phyloP scores from a whole-genome alignment of 2,329 filamentous ascomycete species.

The Aspergillus sp. region DNA sequence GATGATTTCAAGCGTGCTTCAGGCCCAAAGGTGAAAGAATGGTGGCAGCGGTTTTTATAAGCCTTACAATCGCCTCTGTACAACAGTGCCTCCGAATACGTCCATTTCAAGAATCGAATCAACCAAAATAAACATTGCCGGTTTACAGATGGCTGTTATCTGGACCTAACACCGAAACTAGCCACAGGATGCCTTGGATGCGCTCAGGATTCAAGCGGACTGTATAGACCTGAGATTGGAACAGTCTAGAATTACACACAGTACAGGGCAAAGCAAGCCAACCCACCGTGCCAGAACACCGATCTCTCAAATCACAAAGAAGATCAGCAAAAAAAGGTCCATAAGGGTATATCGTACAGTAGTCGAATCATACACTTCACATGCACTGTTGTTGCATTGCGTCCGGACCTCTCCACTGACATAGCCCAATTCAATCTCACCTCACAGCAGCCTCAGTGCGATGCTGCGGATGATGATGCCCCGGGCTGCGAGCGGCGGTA shows the following conservation, averaged over 20 bases:
- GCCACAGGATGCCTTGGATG: no score
- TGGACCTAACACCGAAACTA: no score
- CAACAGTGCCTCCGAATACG: neutral
- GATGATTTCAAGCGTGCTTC: neutral
- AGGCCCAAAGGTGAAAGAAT: neutral
- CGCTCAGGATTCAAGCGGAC: no score
- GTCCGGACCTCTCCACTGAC: neutral
- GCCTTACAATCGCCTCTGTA: neutral
- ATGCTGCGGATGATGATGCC: neutral
- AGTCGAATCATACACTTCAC: neutral
- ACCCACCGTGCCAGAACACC: neutral
- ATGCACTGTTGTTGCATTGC: neutral
- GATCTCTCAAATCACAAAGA: neutral
- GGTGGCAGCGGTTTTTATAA: neutral
- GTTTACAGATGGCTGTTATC: no score
- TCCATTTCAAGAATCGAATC: no score
- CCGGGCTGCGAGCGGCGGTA: neutral
- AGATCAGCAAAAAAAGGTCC: neutral
- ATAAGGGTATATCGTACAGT: neutral
- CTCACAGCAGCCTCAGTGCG: neutral
- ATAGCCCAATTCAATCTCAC: neutral
- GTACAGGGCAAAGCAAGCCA: neutral
- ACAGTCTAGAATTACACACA: neutral
- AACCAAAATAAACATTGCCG: no score
- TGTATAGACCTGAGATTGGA: no score